These are phyloP conservation scores for Penicillium lagena DNA, from an alignment of 495 filamentous ascomycete species.

Conservation along the genomic window DNA sequence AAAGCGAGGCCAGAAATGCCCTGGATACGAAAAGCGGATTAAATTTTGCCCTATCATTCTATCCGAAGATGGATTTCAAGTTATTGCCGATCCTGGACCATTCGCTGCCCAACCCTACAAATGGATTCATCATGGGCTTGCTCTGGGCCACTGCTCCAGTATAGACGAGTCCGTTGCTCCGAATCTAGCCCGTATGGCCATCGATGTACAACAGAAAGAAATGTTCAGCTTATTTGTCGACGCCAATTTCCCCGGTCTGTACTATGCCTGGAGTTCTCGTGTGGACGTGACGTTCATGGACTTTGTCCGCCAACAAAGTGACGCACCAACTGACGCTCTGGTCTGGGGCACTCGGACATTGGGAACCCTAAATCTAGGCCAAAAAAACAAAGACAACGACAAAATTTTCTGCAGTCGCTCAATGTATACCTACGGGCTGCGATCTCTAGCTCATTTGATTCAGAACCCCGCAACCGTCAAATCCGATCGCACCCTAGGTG, in stretches of 20 bases:
- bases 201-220: conserved; percentile 12
- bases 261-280: conserved; percentile 5
- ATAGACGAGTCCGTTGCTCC: conserved; percentile 13
- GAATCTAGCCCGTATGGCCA: conserved; percentile 6
- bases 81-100: not conserved
- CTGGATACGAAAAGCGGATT: conserved; percentile 17
- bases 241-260: conserved; percentile 11
- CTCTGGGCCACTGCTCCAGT: not conserved
- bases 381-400: conserved; percentile 8
- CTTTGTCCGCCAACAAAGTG: conserved; percentile 10
- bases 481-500: conserved; percentile 13
- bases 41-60: conserved; percentile 12
- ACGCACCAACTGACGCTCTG: conserved; percentile 2
- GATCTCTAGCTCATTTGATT: conserved; percentile 2
- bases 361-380: conserved; percentile 6
- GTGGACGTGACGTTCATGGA: conserved; percentile 13
- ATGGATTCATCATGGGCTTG: not conserved
- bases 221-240: conserved; percentile 12
- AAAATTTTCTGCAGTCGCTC: conserved; percentile 7
- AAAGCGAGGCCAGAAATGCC: conserved; percentile 18
- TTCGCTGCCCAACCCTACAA: not conserved
- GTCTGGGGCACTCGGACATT: conserved; percentile 6
- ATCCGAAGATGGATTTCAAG: not conserved
- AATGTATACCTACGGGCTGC: conserved; percentile 13
- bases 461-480: conserved; percentile 7